These are phyloP conservation scores for Apiospora aurea DNA, from an alignment of 2,329 filamentous ascomycete genomes.

Conservation along the genomic window DNA sequence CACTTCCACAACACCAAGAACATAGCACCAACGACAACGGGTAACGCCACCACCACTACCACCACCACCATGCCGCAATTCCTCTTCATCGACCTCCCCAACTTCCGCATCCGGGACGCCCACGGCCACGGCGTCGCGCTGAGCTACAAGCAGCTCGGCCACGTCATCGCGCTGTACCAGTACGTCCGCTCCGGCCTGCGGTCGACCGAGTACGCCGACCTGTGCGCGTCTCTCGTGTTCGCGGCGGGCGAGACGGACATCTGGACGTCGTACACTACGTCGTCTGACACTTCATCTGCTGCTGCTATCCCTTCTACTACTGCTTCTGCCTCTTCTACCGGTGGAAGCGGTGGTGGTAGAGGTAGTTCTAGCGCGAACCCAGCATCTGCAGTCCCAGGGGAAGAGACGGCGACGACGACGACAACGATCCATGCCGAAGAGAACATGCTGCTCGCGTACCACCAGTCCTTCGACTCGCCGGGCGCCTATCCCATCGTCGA, in stretches of 20 bases:
- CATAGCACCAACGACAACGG: background rate
- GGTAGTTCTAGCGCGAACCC: too few relatives aligned
- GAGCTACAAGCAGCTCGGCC: constrained; percentile 35
- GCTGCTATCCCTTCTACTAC: too few relatives aligned
- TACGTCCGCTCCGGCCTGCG: constrained; percentile 37
- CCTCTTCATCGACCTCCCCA: constrained; percentile 41
- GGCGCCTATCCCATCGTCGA: constrained; percentile 42
- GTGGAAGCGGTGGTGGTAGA: too few relatives aligned
- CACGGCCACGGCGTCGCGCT: constrained; percentile 35
- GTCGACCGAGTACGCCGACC: constrained; percentile 34
- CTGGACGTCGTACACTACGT: constrained; percentile 35
- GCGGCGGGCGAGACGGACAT: constrained; percentile 39
- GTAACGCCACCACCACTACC: background rate
- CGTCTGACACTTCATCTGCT: constrained; percentile 9
- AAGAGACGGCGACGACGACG: background rate
- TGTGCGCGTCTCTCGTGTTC: constrained; percentile 39
- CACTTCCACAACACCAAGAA: too few relatives aligned
- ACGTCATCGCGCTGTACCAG: constrained; percentile 37
- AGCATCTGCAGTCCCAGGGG: background rate
- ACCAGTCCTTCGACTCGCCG: constrained; percentile 40
- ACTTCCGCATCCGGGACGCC: constrained; percentile 39
- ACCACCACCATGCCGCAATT: constrained; percentile 38
- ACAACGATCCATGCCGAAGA: constrained; percentile 38
- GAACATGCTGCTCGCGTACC: constrained; percentile 40
- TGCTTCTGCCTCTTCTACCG: background rate